Evolutionary conservation across 2,329 filamentous ascomycete genomes (phyloP), one percentile per base, ranked within the genome.

Genomic region (Penicillium aurantiogriseum): DNA sequence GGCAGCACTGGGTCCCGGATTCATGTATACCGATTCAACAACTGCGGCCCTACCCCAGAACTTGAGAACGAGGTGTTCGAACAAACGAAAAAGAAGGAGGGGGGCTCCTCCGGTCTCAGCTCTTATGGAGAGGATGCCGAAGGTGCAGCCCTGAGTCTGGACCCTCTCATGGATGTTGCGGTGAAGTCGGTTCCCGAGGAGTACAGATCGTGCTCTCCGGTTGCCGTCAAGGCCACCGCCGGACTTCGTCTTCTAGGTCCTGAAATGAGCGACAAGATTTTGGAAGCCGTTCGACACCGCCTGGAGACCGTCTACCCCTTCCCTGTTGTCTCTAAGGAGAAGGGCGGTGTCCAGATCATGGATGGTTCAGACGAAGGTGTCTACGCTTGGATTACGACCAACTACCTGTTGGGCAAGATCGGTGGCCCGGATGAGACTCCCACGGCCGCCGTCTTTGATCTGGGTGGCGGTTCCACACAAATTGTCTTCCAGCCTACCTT

Each of bases 21-120:
- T 73, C 95, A 99, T 80, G 92, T 97, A 58, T 99, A 97, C 83
- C 90, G 92, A 73, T 99, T 97, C 85, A 97, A 97, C 83, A 97
- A 97, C 80, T 99, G 93, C 79, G 94, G 92, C 13, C 79, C 91
- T 8, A 92, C 92, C n/a, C 94, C 94, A 27, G 92, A 97, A 78
- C 85, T 99, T 50, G 94, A 99, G 78, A 81, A 87, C 71, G 94
- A 99, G 74, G 84, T 90, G 57, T 99, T 99, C 77, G 88, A 93
- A 80, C 92, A 92, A 89, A 97, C 92, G 11, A 87, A 90, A 73
- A 93, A 91, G 83, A 87, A 84, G 66, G 84, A 90, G 53, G 91
- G 92, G 60, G 80, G 94, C 79, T 86, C 85, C 23, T 86, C 85
- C 23, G 87, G 87, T 23, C 80, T 99, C 67, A 97, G 92, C 73